These are phyloP conservation scores for Dentipellis fragilis DNA, from an alignment of 768 basidiomycete genomes.

Conservation along the genomic window DNA sequence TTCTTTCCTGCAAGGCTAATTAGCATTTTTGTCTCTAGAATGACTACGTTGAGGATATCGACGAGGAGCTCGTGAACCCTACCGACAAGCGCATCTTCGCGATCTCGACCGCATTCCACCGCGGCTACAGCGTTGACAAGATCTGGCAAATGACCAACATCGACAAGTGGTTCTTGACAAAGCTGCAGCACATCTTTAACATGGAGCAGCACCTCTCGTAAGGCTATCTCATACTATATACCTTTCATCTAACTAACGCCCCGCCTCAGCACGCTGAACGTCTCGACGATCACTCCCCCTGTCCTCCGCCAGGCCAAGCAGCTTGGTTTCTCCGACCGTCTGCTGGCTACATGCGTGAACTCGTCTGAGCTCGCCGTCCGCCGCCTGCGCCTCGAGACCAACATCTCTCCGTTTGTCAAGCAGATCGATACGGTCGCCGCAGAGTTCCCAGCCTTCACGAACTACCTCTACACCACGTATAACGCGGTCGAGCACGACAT, in stretches of 20 bases:
- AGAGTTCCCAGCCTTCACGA: conserved; percentile 97
- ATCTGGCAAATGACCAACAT: conserved; percentile 98
- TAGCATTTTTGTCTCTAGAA: conserved; percentile 39
- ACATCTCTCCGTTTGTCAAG: conserved; percentile 87
- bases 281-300: conserved; percentile 50
- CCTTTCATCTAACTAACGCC: neutral
- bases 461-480: conserved; percentile 98
- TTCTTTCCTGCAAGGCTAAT: neutral
- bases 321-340: conserved; percentile 91
- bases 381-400: conserved; percentile 73
- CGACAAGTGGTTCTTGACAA: conserved; percentile 96
- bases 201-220: conserved; percentile 75
- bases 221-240: conserved; percentile 19
- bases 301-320: conserved; percentile 81
- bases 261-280: conserved; percentile 43
- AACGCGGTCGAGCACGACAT: conserved; percentile 94
- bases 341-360: conserved; percentile 72
- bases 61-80: conserved; percentile 87
- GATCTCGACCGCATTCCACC: conserved; percentile 87
- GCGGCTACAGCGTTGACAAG: conserved; percentile 90
- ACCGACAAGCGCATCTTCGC: conserved; percentile 98
- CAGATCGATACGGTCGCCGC: conserved; percentile 99
- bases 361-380: conserved; percentile 93
- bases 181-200: conserved; percentile 71
- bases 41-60: conserved; percentile 80